These are phyloP conservation scores for Aaosphaeria arxii DNA, from an alignment of 2,329 filamentous ascomycete species.

Conservation along the genomic window DNA sequence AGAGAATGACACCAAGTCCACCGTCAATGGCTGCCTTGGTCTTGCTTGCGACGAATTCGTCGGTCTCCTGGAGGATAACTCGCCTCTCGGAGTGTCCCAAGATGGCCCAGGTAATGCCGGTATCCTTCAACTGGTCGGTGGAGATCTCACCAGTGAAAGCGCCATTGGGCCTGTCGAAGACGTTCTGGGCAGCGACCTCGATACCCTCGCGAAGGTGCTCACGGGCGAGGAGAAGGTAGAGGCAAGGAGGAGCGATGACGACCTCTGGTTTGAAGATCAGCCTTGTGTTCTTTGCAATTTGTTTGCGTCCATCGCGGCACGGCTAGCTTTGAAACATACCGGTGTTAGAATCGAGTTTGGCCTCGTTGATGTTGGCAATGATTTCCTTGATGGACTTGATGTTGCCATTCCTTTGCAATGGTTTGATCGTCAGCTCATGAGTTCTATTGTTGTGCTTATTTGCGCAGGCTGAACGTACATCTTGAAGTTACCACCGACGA, in stretches of 20 bases:
- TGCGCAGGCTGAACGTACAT: constrained; percentile 59
- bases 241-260: constrained; percentile 83
- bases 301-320: no score
- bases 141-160: constrained; percentile 97
- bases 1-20: constrained; percentile 89
- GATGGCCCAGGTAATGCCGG: constrained; percentile 83
- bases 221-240: constrained; percentile 87
- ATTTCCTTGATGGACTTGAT: constrained; percentile 87
- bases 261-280: constrained; percentile 67
- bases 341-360: constrained; percentile 71
- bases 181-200: constrained; percentile 91
- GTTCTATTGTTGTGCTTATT: constrained; percentile 13
- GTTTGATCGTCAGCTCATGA: constrained; percentile 11
- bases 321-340: constrained; percentile 51
- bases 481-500: constrained; percentile 99
- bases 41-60: constrained; percentile 86
- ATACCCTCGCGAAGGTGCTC: constrained; percentile 73
- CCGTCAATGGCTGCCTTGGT: constrained; percentile 88
- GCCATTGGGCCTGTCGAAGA: constrained; percentile 94
- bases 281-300: no score
- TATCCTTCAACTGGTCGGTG: constrained; percentile 85
- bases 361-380: constrained; percentile 82
- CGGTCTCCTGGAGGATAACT: constrained; percentile 81
- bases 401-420: constrained; percentile 77
- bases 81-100: constrained; percentile 95